A percentile compares a stretch with the other conserved stretches of the same genome.
Conservation (phyloP, 495 filamentous ascomycete species). For the Penicillium mononematosum region DNA sequence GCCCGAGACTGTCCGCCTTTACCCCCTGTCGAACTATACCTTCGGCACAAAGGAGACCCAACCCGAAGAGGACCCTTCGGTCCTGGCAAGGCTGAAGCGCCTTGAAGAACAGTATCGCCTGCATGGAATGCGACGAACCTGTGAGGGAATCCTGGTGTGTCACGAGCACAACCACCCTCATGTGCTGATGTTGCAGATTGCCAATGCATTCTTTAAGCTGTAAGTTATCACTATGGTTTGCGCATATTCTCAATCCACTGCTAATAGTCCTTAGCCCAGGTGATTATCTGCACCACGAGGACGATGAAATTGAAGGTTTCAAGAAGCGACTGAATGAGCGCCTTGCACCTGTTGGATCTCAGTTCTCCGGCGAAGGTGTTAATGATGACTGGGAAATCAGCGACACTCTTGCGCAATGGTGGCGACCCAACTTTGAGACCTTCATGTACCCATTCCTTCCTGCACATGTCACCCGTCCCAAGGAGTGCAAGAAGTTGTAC, state of each 20-base stretch:
- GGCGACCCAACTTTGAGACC: constrained; percentile 97
- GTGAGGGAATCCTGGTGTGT: constrained; percentile 94
- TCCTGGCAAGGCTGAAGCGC: constrained; percentile 85
- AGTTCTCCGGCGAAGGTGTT: constrained; percentile 82
- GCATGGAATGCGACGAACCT: constrained; percentile 94
- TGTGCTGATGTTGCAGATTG: constrained; percentile 97
- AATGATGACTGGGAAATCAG: constrained; percentile 90
- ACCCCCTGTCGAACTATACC: constrained; percentile 96
- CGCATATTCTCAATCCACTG: neutral
- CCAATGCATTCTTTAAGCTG: constrained; percentile 98
- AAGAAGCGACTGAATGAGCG: constrained; percentile 89
- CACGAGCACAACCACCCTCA: constrained; percentile 99
- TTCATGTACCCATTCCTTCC: constrained; percentile 99
- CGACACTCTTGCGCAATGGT: constrained; percentile 96
- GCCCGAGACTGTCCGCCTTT: constrained; percentile 86
- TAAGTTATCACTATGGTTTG: constrained; percentile 33
- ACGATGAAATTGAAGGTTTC: constrained; percentile 91
- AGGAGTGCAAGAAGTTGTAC: constrained; percentile 99
- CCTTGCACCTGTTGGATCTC: constrained; percentile 82
- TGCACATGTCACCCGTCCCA: constrained; percentile 90
- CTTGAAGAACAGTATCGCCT: constrained; percentile 90
- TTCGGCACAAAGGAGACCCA: constrained; percentile 98
- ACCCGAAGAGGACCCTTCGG: constrained; percentile 95
- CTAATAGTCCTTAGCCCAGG: constrained; percentile 60
- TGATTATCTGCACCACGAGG: constrained; percentile 87